These are phyloP conservation scores for Mucor indicus DNA, from an alignment of 371 early-diverging fungal genomes.

Conservation along the genomic window DNA sequence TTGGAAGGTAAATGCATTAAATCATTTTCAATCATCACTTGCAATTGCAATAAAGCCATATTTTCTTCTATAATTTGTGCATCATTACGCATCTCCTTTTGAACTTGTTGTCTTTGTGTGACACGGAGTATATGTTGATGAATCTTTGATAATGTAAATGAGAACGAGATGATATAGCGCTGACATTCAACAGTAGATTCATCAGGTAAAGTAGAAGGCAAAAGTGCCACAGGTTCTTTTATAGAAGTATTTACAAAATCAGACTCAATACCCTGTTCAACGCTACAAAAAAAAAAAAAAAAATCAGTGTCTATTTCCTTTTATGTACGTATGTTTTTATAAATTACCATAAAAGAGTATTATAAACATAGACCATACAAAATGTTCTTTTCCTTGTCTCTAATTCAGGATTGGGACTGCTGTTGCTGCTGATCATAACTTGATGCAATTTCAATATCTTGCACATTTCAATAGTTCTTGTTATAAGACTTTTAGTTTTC, in stretches of 20 bases:
- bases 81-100: conserved; percentile 27
- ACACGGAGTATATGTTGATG: conserved; percentile 26
- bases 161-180: conserved; percentile 19
- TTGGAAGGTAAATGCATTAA: conserved; percentile 36
- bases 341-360: conserved; percentile 28
- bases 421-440: background rate
- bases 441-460: conserved; percentile 19
- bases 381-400: conserved; percentile 42
- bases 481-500: conserved; percentile 15
- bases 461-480: conserved; percentile 16
- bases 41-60: conserved; percentile 17
- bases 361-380: conserved; percentile 40
- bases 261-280: conserved; percentile 18
- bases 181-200: conserved; percentile 11
- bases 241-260: background rate
- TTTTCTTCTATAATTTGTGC: conserved; percentile 38
- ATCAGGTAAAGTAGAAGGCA: background rate
- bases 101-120: conserved; percentile 27
- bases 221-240: background rate
- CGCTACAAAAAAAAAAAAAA: conserved; percentile 11
- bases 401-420: conserved; percentile 1
- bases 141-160: conserved; percentile 30
- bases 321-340: conserved; percentile 7
- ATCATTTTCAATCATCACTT: conserved; percentile 18
- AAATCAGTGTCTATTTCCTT: conserved; percentile 5